These are phyloP conservation scores for Mycosarcoma maydis DNA, from an alignment of 1,284 basidiomycete species.

Conservation along the genomic window DNA sequence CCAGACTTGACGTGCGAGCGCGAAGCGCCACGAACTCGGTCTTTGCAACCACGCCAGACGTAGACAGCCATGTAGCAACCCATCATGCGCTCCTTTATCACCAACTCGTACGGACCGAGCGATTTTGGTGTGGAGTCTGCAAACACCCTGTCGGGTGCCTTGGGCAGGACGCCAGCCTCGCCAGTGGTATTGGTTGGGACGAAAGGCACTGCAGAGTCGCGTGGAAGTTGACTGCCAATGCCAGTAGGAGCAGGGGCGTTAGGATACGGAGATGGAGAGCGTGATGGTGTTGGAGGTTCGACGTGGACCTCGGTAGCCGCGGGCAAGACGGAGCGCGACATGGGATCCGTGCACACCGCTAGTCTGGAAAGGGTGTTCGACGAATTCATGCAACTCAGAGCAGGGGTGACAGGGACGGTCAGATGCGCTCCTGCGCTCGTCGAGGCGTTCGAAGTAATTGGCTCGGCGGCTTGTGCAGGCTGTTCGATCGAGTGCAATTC, in stretches of 20 bases:
- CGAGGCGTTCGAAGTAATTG: not conserved
- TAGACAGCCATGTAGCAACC: constrained; percentile 75
- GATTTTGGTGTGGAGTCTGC: constrained; percentile 47
- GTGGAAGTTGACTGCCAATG: not conserved
- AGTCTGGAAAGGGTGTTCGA: constrained; percentile 29
- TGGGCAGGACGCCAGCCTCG: not conserved
- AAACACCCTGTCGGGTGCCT: constrained; percentile 5
- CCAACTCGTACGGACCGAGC: constrained; percentile 76
- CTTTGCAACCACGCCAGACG: constrained; percentile 58
- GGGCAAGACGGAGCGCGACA: constrained; percentile 18
- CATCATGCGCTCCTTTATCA: constrained; percentile 87
- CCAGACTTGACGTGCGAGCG: constrained; percentile 79
- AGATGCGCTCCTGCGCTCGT: constrained; percentile 17
- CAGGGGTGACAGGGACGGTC: constrained; percentile 23
- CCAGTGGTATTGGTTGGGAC: not conserved
- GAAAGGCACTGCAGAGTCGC: constrained; percentile 11
- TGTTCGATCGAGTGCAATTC: constrained; percentile 1
- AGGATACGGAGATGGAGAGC: constrained; percentile 27
- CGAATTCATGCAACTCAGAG: constrained; percentile 34
- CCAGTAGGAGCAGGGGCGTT: not conserved
- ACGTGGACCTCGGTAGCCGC: constrained; percentile 24
- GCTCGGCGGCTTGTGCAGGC: not conserved
- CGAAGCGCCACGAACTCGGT: constrained; percentile 67
- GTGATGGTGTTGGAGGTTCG: constrained; percentile 36
- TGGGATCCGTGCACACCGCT: constrained; percentile 7